Base-by-base conservation (phyloP, 768 basidiomycete species). In the Kwoniella sp. region DNA sequence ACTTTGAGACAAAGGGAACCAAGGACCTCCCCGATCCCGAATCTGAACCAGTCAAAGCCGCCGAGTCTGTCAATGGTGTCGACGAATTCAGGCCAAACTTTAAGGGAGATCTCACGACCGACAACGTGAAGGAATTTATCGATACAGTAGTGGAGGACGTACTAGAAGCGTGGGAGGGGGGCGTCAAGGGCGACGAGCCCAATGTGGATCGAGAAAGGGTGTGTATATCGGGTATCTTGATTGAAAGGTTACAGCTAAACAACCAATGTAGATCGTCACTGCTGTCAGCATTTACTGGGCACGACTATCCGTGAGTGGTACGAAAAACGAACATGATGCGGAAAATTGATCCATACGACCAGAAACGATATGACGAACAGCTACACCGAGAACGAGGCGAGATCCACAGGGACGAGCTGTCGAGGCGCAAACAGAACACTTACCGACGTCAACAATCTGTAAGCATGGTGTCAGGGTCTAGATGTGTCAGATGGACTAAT, bases 371-470 rank as follows among this genome's bases (percentile, higher is more conserved):
- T 31, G 45, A 56, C 15, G 68, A 70, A 33, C 68, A 70, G 43
- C 29, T 53, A n/a, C 49, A 63, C 36, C 65, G 68, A 22, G 52
- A 56, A 25, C 34, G 58, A 39, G 69, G 69, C 11, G 60, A 63
- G 41, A 43, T 67, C 2, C 63, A 67, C 37, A 53, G 58, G 25
- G 69, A 70, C 31, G 65, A 67, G 42, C 44, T 70, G 3, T 53
- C 57, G 3, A 48, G 65, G 23, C 38, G 57, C 19, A 65, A 65
- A 41, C 69, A 70, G 32, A 70, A 70, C 43, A 63, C 64, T 12
- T 70, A 63, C 50, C 40, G 69, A 10, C 56, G 69, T 15, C 69
- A 70, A 47, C 69, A 70, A 58, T 70, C 69, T 6, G 67, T 69
- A 40, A 43, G 67, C n/a, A n/a, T n/a, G n/a, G n/a, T n/a, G n/a